Base-by-base conservation (phyloP, 2,329 filamentous ascomycete genomes). In the Colletotrichum scovillei region DNA sequence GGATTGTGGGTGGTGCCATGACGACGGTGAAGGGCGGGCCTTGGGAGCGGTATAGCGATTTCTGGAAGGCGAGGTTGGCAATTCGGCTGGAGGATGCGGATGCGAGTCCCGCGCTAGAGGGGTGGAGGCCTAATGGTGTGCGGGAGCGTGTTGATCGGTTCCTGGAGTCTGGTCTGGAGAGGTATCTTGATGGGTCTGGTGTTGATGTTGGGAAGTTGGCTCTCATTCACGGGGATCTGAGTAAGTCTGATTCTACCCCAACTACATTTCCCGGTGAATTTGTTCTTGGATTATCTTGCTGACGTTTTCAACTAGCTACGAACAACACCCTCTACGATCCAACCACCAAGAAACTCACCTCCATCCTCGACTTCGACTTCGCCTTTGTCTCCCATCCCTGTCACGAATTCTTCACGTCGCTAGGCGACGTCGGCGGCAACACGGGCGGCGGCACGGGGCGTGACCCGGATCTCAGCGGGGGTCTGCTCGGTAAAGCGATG, bases 351-450 rank as follows among this genome's bases (percentile, higher is more conserved):
- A 70, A 63, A n/a, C 68, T 80, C 35, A 79, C 78, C 0, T 77
- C 72, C 1, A 26, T 81, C 7, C 65, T 81, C 8, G 79, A 81
- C 49, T 81, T 80, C 57, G 79, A 80, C 69, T 81, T 58, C 24
- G 74, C 79, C 1, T 63, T 30, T 5, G 35, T 80, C 19, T 70
- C 75, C 0, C 76, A 81, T 32, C 78, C 78, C 1, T 59, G 52
- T 14, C 74, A 80, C 1, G 79, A 80, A 56, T 79, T 78, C 63
- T 65, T 79, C 19, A 63, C 64, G 3, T 81, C 75, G 2, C 63
- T 80, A 0, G 69, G 64, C 38, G 76, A 79, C 22, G 9, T 75
- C 12, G 58, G 58, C 1, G 69, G 69, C 9, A 72, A 60, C 58
- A 69, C 65, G 3, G 59, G 49, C 19, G 46, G 63, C 26, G 67